Evolutionary conservation across 202 grass and related monocot species (phyloP).

Genomic region (Zizania palustris): DNA sequence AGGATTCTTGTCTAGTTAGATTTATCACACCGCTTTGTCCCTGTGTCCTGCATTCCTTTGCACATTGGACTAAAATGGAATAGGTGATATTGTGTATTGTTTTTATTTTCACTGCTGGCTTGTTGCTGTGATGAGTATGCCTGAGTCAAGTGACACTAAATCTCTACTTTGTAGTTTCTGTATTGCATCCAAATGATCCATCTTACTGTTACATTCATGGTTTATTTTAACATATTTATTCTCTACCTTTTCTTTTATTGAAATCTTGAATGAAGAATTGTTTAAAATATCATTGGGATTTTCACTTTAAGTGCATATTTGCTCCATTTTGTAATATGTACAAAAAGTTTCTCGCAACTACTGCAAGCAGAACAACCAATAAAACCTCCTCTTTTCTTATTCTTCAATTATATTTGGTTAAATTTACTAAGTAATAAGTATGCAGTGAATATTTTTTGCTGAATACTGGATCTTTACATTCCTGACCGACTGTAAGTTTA

Average conservation of each 20-base stretch:
- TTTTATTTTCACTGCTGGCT: background rate
- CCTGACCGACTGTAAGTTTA: constrained; percentile 10
- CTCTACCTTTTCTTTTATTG: background rate
- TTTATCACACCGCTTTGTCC: background rate
- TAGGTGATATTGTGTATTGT: background rate
- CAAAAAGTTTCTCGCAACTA: background rate
- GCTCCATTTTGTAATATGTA: constrained; percentile 8
- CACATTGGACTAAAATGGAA: background rate
- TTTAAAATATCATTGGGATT: background rate
- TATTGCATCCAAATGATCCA: background rate
- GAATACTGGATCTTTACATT: background rate
- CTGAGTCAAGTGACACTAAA: background rate
- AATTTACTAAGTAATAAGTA: constrained; percentile 16
- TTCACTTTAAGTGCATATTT: background rate
- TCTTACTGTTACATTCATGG: background rate
- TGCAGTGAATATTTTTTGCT: background rate
- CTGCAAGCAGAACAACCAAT: constrained; percentile 5
- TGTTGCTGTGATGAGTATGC: background rate
- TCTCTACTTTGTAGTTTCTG: background rate
- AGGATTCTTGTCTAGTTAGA: background rate
- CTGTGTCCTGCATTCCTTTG: background rate
- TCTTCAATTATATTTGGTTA: constrained; percentile 11
- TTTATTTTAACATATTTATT: background rate
- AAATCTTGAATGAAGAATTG: background rate
- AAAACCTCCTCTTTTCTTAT: background rate